A percentile compares a stretch with the other conserved stretches of the same genome.
Conservation (phyloP, 495 filamentous ascomycete species). For the Stereocaulon alpinum region DNA sequence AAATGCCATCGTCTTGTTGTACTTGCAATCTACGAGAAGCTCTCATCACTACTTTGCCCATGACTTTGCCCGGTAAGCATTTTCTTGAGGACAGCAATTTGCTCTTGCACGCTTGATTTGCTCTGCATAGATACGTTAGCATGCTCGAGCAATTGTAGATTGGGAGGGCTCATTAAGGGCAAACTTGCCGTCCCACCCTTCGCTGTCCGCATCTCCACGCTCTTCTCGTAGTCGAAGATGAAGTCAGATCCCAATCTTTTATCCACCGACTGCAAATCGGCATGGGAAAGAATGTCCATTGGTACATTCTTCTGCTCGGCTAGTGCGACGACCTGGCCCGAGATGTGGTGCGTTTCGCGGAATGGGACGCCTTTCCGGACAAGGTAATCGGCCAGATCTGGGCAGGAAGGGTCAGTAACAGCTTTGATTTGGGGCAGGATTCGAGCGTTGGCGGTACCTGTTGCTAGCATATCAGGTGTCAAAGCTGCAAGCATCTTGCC, state of each 20-base stretch:
- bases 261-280: slow-evolving; percentile 65
- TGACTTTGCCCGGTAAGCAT: slow-evolving; percentile 5
- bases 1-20: background rate
- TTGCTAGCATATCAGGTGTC: slow-evolving; percentile 65
- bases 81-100: slow-evolving; percentile 61
- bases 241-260: slow-evolving; percentile 68
- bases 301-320: slow-evolving; percentile 58
- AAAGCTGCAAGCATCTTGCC: slow-evolving; percentile 72
- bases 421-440: no score
- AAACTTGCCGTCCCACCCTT: slow-evolving; percentile 68
- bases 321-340: slow-evolving; percentile 65
- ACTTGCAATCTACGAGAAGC: background rate
- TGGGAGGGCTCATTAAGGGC: no score
- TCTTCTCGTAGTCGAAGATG: slow-evolving; percentile 74
- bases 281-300: slow-evolving; percentile 66
- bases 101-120: slow-evolving; percentile 56
- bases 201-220: slow-evolving; percentile 73
- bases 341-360: slow-evolving; percentile 81
- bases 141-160: background rate
- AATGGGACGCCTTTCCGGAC: slow-evolving; percentile 77
- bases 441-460: slow-evolving; percentile 27
- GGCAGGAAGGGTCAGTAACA: slow-evolving; percentile 31
- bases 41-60: background rate
- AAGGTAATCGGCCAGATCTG: slow-evolving; percentile 83
- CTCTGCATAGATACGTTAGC: background rate